Base-by-base conservation (phyloP, 306 rosid species). In the Corylus heterophylla region DNA sequence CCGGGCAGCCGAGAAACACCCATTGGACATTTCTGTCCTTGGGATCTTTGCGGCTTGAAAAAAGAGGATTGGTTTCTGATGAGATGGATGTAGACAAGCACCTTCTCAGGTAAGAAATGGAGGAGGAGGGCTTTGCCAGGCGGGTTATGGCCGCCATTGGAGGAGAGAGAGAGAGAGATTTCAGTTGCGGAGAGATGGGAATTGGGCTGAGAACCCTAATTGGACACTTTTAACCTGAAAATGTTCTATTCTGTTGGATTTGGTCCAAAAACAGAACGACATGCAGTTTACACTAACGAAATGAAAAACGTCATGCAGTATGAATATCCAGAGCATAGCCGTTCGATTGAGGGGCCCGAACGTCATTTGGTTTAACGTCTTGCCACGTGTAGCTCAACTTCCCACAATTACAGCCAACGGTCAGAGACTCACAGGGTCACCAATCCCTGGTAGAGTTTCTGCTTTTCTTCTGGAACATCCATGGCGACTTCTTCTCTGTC, bases 1-100 rank as follows among this genome's bases (percentile, higher is more conserved):
- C 98, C 3, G 99, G 96, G 47, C 92, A 93, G 51, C 97, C 99
- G 10, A 90, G 80, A 80, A 95, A 95, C 9, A 91, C 91, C 98
- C 99, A 95, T 73, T 90, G 97, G 55, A 95, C 92, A 75, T 80
- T 87, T 39, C 87, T 80, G 79, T 89, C 88, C 54, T 70, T 72
- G 10, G 78, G 88, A 81, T 88, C 93, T 31, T 84, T 83, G 45
- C 84, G 83, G 11, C 77, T 42, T 4, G 69, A 0, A 17, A 8
- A 69, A 39, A 78, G 80, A 61, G 86, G 44, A 39, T 12, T 80
- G 74, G 79, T 54, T 2, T 85, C 88, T 16, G 90, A 80, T 4
- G 77, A 69, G 4, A 74, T 3, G 22, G 85, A 85, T 0, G 96
- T 84, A 22, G 87, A 83, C 2, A 87, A 67, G 80, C 63, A 80